Base-by-base conservation (phyloP, 768 basidiomycete genomes). In the Clathrus columnatus region DNA sequence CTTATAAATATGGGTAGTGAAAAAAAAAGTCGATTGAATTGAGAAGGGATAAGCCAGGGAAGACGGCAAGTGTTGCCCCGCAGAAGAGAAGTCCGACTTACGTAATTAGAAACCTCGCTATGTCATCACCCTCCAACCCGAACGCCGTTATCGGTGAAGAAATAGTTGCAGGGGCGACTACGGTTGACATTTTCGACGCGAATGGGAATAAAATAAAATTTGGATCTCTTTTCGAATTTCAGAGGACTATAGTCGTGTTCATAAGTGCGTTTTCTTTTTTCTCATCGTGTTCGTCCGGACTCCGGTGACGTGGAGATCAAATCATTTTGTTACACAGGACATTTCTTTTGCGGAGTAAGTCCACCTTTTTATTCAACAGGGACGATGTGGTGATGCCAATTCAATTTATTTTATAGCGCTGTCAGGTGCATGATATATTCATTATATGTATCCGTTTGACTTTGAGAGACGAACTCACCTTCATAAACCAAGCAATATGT, bases 281-380 rank as follows among this genome's bases (percentile, higher is more conserved):
- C 29, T 50, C 24, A 27, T 18, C 41, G 7, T 48, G n/a, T 4
- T 20, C 3, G 16, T 8, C 23, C 46, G 44, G 17, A 26, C 27
- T 6, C 7, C 36, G 4, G 10, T 47, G 21, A 8, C 56, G n/a
- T 21, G 28, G 7, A 27, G 48, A 28, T 17, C 24, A 26, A 27
- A 18, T 20, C 7, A 30, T 44, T n/a, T 42, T 27, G 44, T 24
- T 51, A 46, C 23, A 36, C 45, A 82, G 82, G 82, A 7, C 81
- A 84, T 64, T 84, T 84, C 63, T 82, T 82, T 61, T 84, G 83
- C 59, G 81, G 81, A 17, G 81, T 83, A 67, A 51, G 77, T 65
- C 23, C 36, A 47, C 45, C 26, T 1, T 46, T 47, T 36, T 51
- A 23, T 53, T 11, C 36, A 17, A 18, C 27, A 17, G 29, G 17